These are phyloP conservation scores for Hypoxylon lenormandii DNA, from an alignment of 495 filamentous ascomycete species.

Conservation along the genomic window DNA sequence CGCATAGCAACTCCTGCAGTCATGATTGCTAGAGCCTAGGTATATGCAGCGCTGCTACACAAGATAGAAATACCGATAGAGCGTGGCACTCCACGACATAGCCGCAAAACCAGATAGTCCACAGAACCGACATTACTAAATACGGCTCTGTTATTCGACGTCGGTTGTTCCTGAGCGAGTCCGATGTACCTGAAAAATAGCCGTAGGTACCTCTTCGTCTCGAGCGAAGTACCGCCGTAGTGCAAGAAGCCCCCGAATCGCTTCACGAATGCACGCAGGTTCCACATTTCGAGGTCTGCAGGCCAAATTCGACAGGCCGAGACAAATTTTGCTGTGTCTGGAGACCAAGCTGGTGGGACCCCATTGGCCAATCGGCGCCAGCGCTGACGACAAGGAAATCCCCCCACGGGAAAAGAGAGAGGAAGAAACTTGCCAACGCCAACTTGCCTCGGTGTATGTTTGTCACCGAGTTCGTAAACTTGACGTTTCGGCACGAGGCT, in stretches of 20 bases:
- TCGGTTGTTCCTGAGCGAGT: conserved; percentile 17
- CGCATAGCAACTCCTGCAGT: conserved; percentile 17
- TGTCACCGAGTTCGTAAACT: conserved; percentile 23
- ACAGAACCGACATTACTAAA: conserved; percentile 1
- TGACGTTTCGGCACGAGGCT: conserved; percentile 31
- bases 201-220: conserved; percentile 37
- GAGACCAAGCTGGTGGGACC: conserved; percentile 44
- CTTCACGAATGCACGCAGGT: conserved; percentile 41
- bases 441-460: conserved; percentile 47
- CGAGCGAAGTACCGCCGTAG: conserved; percentile 34
- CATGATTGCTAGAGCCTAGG: not conserved
- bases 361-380: conserved; percentile 45
- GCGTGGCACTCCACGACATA: not conserved
- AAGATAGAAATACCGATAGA: conserved; percentile 1
- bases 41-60: conserved; percentile 9
- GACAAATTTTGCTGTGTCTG: conserved; percentile 48
- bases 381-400: conserved; percentile 22
- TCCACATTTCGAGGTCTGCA: conserved; percentile 48
- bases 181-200: conserved; percentile 38
- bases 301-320: conserved; percentile 45
- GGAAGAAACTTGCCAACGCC: too few species aligned
- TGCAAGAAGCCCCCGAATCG: conserved; percentile 41
- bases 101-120: conserved; percentile 1
- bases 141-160: conserved; percentile 1
- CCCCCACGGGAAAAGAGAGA: conserved; percentile 26